Conservation (phyloP, 2,329 filamentous ascomycete species). For the Pseudogymnoascus sp. region DNA sequence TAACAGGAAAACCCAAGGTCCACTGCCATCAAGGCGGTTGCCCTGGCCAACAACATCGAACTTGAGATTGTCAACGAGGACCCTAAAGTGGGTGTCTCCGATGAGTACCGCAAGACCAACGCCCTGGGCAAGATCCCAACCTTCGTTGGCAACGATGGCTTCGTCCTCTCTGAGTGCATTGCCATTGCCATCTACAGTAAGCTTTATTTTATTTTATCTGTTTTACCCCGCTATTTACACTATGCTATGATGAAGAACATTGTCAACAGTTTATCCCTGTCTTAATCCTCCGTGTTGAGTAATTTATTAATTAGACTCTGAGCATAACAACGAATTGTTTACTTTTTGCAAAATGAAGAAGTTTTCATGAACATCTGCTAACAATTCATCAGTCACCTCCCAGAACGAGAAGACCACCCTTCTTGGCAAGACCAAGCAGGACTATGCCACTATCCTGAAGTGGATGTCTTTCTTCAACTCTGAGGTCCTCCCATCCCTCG, state of each 20-base stretch:
- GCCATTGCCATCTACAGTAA: constrained; percentile 96
- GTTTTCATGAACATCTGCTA: constrained; percentile 14
- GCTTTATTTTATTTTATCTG: constrained; percentile 34
- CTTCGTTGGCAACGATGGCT: constrained; percentile 89
- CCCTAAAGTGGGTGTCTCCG: constrained; percentile 52
- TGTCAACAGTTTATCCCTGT: constrained; percentile 95
- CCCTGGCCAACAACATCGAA: constrained; percentile 95
- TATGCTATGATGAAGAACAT: constrained; percentile 38
- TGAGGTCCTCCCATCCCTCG: constrained; percentile 68
- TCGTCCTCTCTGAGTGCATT: constrained; percentile 77
- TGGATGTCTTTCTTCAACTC: constrained; percentile 97
- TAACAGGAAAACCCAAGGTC: constrained; percentile 79
- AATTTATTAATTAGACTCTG: constrained; percentile 67
- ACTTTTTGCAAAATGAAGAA: constrained; percentile 12
- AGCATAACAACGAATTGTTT: constrained; percentile 33
- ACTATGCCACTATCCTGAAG: constrained; percentile 95
- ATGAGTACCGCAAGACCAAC: constrained; percentile 79
- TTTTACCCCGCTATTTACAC: constrained; percentile 11
- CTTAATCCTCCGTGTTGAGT: constrained; percentile 90
- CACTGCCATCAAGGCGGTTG: constrained; percentile 80
- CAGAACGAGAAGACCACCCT: constrained; percentile 99
- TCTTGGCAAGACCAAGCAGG: constrained; percentile 99
- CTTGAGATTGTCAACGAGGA: constrained; percentile 73
- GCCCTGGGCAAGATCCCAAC: constrained; percentile 85
- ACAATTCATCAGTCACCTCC: constrained; percentile 66